Evolutionary conservation across 1,139 yeast genomes (phyloP).

Genomic region (Zygoascus sp.): DNA sequence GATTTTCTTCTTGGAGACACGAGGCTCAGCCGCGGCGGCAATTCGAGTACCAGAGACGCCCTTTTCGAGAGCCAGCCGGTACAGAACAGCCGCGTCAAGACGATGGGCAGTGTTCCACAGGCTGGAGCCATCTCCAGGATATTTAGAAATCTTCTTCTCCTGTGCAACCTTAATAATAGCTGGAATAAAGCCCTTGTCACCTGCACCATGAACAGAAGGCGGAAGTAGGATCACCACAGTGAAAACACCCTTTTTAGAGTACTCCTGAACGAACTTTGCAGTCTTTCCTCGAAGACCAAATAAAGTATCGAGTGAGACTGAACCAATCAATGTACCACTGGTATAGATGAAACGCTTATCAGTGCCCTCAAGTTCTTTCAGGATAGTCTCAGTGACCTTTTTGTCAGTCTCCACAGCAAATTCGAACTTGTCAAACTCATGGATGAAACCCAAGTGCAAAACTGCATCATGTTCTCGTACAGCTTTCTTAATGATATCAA

Average conservation of each 20-base stretch:
- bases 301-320: neutral
- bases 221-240: constrained; percentile 3
- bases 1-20: constrained; percentile 17
- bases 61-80: constrained; percentile 30
- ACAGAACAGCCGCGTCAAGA: constrained; percentile 34
- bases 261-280: neutral
- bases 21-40: constrained; percentile 31
- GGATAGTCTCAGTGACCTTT: constrained; percentile 27
- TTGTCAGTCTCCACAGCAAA: constrained; percentile 24
- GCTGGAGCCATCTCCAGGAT: constrained; percentile 31
- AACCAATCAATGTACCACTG: constrained; percentile 1
- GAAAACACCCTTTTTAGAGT: constrained; percentile 5
- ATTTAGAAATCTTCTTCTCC: constrained; percentile 23
- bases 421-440: constrained; percentile 24
- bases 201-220: constrained; percentile 12
- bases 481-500: constrained; percentile 28
- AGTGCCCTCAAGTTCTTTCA: constrained; percentile 29
- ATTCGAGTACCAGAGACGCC: constrained; percentile 18
- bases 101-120: constrained; percentile 35
- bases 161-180: constrained; percentile 21
- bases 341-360: constrained; percentile 18
- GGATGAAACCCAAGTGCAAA: constrained; percentile 36
- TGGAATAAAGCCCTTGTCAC: constrained; percentile 27
- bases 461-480: constrained; percentile 35
- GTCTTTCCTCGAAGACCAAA: neutral